Evolutionary conservation across 2,329 filamentous ascomycete species (phyloP), one percentile per base, ranked within the genome.

Genomic region (Xylariomycetidae sp.): DNA sequence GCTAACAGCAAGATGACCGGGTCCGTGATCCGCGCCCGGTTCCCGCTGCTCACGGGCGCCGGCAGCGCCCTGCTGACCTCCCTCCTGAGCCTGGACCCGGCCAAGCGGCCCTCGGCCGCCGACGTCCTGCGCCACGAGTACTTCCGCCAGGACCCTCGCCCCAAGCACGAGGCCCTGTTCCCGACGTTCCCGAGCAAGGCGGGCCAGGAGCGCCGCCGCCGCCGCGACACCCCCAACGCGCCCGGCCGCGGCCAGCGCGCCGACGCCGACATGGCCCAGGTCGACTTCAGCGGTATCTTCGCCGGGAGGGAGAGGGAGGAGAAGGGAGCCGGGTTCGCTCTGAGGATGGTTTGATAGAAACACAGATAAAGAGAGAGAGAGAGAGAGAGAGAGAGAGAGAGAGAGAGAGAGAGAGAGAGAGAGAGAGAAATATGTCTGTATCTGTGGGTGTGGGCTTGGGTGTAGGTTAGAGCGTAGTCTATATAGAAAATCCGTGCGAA

Each of bases 101-200:
- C 69, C 1, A 60, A 64, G 5, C 70, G 92, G 13, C 88, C 87
- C 0, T 72, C 74, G 2, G 88, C 90, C 1, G 67, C 67, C 31
- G 76, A 88, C 39, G 80, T 94, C 56, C 70, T 97, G 22, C 66
- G 72, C 30, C 87, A 96, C 58, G 70, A 79, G 22, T 98, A 94
- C 59, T 98, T 98, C 60, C 69, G 61, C 13, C 89, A 97, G 63
- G 84, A 94, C 48, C 92, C 92, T 1, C 85, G 85, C 40, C 87
- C 89, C 2, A 97, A 97, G 64, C 80, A 83, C 6, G 84, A 87
- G 56, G 84, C 83, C 50, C 83, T 98, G 81, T 97, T 98, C 56
- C 92, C 92, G 3, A 97, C 92, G 0, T 98, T 97, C 57, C 92
- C 92, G 0, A 92, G 85, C 50, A 96, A 94, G 61, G 92, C 92